phyloP scores from a whole-genome alignment of 208 protist species.

The Crithidia mellificae region DNA sequence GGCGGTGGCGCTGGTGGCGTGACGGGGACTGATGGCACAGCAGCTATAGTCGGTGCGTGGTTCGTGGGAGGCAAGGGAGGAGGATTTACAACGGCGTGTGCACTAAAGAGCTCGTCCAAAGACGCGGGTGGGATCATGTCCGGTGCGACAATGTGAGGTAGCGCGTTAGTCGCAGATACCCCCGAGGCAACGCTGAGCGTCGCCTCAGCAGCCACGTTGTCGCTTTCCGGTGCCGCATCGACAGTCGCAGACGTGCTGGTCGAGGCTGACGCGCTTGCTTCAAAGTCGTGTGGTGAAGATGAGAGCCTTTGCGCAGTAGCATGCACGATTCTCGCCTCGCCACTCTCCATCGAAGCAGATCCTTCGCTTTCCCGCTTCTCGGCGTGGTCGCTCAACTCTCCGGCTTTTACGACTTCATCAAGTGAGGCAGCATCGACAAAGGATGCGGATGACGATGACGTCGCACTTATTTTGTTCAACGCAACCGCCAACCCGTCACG shows the following conservation, averaged over 20 bases:
- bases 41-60: not conserved
- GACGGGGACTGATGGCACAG: not conserved
- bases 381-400: not conserved
- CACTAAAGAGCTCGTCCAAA: conserved; percentile 22
- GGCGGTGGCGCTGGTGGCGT: not conserved
- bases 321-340: too few relatives aligned
- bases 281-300: too few relatives aligned
- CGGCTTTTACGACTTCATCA: not conserved
- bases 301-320: too few relatives aligned
- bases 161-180: not conserved
- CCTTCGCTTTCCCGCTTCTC: not conserved
- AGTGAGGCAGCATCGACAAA: not conserved
- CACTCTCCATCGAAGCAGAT: too few relatives aligned
- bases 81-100: not conserved
- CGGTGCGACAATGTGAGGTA: not conserved
- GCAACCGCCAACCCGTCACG: not conserved
- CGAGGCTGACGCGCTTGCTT: not conserved
- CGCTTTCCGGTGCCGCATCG: not conserved
- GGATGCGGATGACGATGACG: not conserved
- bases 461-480: not conserved
- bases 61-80: not conserved
- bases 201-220: not conserved
- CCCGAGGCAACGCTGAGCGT: not conserved
- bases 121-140: conserved; percentile 11
- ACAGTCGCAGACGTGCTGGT: too few relatives aligned